Base-by-base conservation (phyloP, 169 alveolate genomes). In the Besnoitia besnoiti region DNA sequence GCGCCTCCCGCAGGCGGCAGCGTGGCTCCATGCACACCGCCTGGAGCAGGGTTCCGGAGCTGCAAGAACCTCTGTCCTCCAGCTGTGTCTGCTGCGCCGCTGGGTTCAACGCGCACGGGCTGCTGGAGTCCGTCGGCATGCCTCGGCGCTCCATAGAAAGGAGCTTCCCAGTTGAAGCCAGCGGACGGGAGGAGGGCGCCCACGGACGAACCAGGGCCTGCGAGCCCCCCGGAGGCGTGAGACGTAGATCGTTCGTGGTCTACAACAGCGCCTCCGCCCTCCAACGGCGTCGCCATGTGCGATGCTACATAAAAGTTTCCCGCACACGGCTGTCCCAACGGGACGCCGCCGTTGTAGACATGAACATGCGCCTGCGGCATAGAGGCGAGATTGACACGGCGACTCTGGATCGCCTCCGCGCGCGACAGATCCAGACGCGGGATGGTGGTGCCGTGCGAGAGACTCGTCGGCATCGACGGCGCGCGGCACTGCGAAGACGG, bases 391-490 rank as follows among this genome's bases (percentile, higher is more conserved):
- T 55, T 55, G 33, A 55, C 47, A 3, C 80, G 80, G 44, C n/a
- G 39, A 1, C 80, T 67, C 44, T 67, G 80, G 80, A 67, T 67
- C 47, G 80, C 80, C 19, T 67, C 80, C 40, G 80, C 80, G 8
- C 80, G 80, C 4, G 80, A 67, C 10, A 67, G 80, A n/a, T 67
- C 80, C 44, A 67, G 80, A 19, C 47, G 80, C 39, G 80, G 80
- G 80, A 67, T 16, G 80, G 39, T 24, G 30, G 33, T 55, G n/a
- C 67, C 67, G 67, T 55, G 67, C 12, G 24, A 3, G 4, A n/a
- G n/a, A 16, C 33, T 5, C 67, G 24, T 55, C n/a, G 12, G 67
- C 12, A 16, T 55, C 5, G 67, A 5, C 67, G 67, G 30, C 12
- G 67, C 24, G n/a, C 4, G 67, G 67, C 24, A n/a, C 4, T 19